phyloP scores from a whole-genome alignment of 2,329 filamentous ascomycete species.

The Neofusicoccum kwambonambiense region DNA sequence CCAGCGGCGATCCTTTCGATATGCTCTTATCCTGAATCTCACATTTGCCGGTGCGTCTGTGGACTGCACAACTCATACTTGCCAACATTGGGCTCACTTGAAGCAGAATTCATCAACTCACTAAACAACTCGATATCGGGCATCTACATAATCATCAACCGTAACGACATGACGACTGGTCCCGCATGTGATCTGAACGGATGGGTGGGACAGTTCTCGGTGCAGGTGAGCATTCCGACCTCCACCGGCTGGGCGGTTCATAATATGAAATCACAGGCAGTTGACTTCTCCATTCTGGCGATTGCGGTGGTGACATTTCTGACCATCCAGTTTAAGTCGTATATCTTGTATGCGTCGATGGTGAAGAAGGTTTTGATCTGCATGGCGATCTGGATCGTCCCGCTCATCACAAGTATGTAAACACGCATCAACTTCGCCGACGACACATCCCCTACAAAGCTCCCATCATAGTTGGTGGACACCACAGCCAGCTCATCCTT shows the following conservation, averaged over 20 bases:
- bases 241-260: not conserved
- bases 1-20: constrained; percentile 25
- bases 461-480: too few relatives aligned
- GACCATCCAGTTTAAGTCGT: constrained; percentile 38
- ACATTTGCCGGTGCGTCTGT: constrained; percentile 23
- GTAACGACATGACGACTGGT: constrained; percentile 28
- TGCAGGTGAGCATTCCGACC: constrained; percentile 34
- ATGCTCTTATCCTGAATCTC: constrained; percentile 28
- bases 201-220: constrained; percentile 48
- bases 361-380: constrained; percentile 36
- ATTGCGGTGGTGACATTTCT: constrained; percentile 46
- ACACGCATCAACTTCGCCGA: too few relatives aligned
- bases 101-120: constrained; percentile 44
- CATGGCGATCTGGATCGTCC: constrained; percentile 42
- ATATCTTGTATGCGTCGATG: constrained; percentile 32
- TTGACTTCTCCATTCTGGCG: constrained; percentile 44
- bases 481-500: not conserved
- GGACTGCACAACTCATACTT: not conserved
- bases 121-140: constrained; percentile 46
- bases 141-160: constrained; percentile 32
- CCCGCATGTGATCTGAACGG: constrained; percentile 45
- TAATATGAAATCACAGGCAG: constrained; percentile 23
- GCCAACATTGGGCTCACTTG: not conserved
- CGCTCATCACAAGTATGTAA: constrained; percentile 37
- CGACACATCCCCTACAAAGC: too few relatives aligned